Base-by-base conservation (phyloP, 2,329 filamentous ascomycete genomes). In the Aplosporella prunicola region DNA sequence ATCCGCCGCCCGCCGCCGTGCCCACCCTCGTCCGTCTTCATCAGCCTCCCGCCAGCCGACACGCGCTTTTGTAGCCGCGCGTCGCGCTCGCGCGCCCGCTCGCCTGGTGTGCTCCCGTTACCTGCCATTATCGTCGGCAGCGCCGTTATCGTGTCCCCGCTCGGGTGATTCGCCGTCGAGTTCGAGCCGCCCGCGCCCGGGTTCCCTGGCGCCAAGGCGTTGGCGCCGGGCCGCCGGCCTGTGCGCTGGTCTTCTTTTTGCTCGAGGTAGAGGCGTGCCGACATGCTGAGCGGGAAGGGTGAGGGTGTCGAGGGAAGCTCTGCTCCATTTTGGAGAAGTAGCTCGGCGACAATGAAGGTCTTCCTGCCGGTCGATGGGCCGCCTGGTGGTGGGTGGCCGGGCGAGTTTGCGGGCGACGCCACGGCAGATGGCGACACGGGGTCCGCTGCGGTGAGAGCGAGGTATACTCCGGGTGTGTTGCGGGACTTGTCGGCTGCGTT, bases 301-400 rank as follows among this genome's bases (percentile, higher is more conserved):
- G 88, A 84, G 43, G 82, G 69, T 2, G 76, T 67, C 1, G 67
- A 55, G 0, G 91, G 89, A 22, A 96, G 81, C 44, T 94, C 82
- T 3, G 88, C 88, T 11, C 91, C 91, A 52, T 98, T 96, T 51
- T 96, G 93, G 10, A 93, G 69, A 10, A 98, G 71, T 42, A 98
- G 66, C 58, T 98, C 91, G 10, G 91, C 91, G 27, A 96, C 71
- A 0, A 91, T 80, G 56, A 98, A 98, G 0, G 88, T 48, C 49
- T 67, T 67, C 23, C 65, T 53, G 20, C 49, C 60, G 59, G 40
- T 59, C 5, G 58, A 63, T 32, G 52, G 72, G 16, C 51, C 48
- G 18, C 51, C 31, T 29, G 3, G 67, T 47, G 23, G 67, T 55
- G 32, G 62, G 14, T 62, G 59, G 14, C 63, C 56, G 2, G 68